Conservation (phyloP, 768 basidiomycete genomes). For the Multifurca ochricompacta region DNA sequence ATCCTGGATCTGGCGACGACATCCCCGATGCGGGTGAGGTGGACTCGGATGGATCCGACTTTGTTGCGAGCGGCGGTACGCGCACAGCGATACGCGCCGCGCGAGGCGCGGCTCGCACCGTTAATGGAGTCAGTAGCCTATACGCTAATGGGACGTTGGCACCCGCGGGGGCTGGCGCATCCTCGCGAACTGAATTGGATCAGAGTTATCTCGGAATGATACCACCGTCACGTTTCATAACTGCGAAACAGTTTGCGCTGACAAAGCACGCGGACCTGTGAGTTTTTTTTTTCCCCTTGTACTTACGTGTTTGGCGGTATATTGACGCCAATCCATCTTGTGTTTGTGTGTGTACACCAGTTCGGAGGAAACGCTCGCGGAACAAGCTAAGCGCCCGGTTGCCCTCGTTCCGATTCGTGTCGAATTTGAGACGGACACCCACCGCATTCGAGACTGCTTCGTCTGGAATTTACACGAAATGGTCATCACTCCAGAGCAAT, state of each 20-base stretch:
- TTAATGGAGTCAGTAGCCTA: constrained; percentile 43
- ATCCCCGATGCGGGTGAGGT: constrained; percentile 72
- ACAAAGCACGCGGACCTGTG: constrained; percentile 72
- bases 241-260: constrained; percentile 44
- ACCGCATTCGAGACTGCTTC: constrained; percentile 90
- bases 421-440: constrained; percentile 88
- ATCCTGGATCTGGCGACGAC: constrained; percentile 78
- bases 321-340: too few relatives aligned
- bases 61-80: constrained; percentile 56
- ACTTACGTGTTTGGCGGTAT: constrained; percentile 7
- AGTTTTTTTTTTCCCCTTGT: constrained; percentile 29
- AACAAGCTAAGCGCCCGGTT: constrained; percentile 46
- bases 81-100: constrained; percentile 42
- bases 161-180: constrained; percentile 19
- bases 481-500: constrained; percentile 77
- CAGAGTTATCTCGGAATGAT: constrained; percentile 87
- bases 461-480: constrained; percentile 91
- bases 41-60: constrained; percentile 82
- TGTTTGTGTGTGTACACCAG: constrained; percentile 35
- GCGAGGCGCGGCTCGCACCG: constrained; percentile 13
- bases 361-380: constrained; percentile 52
- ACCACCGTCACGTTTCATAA: constrained; percentile 74
- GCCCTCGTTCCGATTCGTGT: constrained; percentile 87
- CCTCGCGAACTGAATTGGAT: constrained; percentile 50
- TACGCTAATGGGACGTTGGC: constrained; percentile 35